Base-by-base conservation (phyloP, 352 stramenopile species). In the Pythium aquatile region DNA sequence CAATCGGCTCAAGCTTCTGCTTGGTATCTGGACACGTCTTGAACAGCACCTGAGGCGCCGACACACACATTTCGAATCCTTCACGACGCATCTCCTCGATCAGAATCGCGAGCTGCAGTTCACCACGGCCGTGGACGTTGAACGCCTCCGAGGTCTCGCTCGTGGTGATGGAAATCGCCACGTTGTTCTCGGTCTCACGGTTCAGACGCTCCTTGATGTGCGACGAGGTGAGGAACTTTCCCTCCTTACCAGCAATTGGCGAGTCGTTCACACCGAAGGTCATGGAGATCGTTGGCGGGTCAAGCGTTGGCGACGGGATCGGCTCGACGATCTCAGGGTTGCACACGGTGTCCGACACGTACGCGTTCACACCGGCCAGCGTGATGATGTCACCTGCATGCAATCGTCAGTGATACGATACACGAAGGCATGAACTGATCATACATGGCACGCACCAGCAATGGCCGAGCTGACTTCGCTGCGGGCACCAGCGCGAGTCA, bases 41-140 rank as follows among this genome's bases (percentile, higher is more conserved):
- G 62, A 97, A 98, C 16, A 99, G 76, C 58, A 99, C 98, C 58
- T 96, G 89, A 16, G 97, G 97, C 39, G 97, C 97, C 24, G 94
- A 98, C 51, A 99, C 96, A 46, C 93, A 97, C 76, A 99, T 96
- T 81, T 99, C 97, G 59, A 97, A 99, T 10, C 97, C 97, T 76
- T 99, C 97, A 46, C 97, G 88, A 60, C 97, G 83, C 97, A 99
- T 99, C 73, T 98, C 96, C 73, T 99, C 97, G 40, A 99, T 98
- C 48, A 99, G 77, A 70, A 99, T 99, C 56, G 96, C 97, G 16
- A 99, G 85, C 78, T 99, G 97, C 56, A 99, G 80, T 65, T 99
- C 97, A 58, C 97, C 97, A 70, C 97, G 83, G 13, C 94, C 97
- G 72, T 98, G 93, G 1, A 99, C 97, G 57, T 98, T 96, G 37